phyloP scores from a whole-genome alignment of 148 eudicot species.

The Silene latifolia region DNA sequence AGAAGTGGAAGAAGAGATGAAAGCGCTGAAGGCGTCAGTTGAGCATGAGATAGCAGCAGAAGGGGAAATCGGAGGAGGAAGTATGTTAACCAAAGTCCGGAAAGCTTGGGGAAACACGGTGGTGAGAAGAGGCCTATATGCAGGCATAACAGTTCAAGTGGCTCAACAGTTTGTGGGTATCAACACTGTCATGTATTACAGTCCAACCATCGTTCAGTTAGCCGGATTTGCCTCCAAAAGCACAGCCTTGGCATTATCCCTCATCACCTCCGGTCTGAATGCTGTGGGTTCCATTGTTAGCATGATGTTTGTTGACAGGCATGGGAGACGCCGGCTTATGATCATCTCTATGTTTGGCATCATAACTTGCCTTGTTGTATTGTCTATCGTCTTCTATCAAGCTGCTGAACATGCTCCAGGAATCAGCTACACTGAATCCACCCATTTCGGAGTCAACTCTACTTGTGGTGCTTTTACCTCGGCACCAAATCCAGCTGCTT shows the following conservation, averaged over 20 bases:
- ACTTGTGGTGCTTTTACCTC: slow-evolving; percentile 49
- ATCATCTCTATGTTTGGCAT: slow-evolving; percentile 71
- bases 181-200: slow-evolving; percentile 81
- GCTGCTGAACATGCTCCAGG: slow-evolving; percentile 58
- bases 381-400: slow-evolving; percentile 48
- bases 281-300: slow-evolving; percentile 69
- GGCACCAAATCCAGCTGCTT: slow-evolving; percentile 33
- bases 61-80: slow-evolving; percentile 39
- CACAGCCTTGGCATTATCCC: slow-evolving; percentile 81
- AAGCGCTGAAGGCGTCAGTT: slow-evolving; percentile 50
- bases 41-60: slow-evolving; percentile 55
- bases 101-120: slow-evolving; percentile 53
- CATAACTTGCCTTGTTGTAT: slow-evolving; percentile 53
- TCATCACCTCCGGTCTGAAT: slow-evolving; percentile 76
- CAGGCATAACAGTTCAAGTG: slow-evolving; percentile 85
- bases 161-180: slow-evolving; percentile 89
- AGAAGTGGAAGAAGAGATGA: slow-evolving; percentile 69
- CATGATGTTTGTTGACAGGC: slow-evolving; percentile 75
- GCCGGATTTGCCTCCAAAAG: slow-evolving; percentile 84
- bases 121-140: slow-evolving; percentile 70
- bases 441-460: slow-evolving; percentile 52
- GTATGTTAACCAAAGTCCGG: slow-evolving; percentile 39
- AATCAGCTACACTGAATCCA: slow-evolving; percentile 42
- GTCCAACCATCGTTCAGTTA: slow-evolving; percentile 87
- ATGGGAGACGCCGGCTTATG: slow-evolving; percentile 79